Evolutionary conservation across 495 filamentous ascomycete genomes (phyloP).

Genomic region (Immersiella caudata): DNA sequence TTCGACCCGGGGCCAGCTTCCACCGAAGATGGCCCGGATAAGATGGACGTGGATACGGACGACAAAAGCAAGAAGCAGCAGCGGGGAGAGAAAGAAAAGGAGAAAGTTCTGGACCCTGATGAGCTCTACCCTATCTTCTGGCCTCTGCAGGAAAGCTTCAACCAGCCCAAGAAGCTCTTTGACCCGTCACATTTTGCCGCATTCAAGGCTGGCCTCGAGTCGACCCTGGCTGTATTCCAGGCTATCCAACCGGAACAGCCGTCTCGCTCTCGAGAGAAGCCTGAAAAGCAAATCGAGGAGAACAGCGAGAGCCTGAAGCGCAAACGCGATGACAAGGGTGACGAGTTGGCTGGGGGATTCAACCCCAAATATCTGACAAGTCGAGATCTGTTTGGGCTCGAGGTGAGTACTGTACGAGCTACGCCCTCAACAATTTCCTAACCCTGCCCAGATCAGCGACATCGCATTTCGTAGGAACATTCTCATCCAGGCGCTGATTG

Average conservation of each 20-base stretch:
- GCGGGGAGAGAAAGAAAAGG: constrained; percentile 39
- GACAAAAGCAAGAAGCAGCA: constrained; percentile 52
- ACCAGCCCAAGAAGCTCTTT: constrained; percentile 83
- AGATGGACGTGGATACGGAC: constrained; percentile 59
- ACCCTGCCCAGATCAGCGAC: constrained; percentile 71
- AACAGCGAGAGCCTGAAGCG: constrained; percentile 67
- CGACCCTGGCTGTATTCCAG: constrained; percentile 78
- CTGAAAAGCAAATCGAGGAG: constrained; percentile 61
- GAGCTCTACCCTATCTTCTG: constrained; percentile 90
- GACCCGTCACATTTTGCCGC: constrained; percentile 64
- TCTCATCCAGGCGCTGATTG: constrained; percentile 88
- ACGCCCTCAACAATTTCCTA: constrained; percentile 19
- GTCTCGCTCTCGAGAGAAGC: constrained; percentile 33
- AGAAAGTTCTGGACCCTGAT: constrained; percentile 61
- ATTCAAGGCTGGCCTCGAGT: constrained; percentile 79
- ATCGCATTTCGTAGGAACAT: constrained; percentile 92
- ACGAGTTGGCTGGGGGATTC: constrained; percentile 72
- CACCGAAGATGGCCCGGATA: constrained; percentile 60
- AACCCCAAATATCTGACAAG: constrained; percentile 98
- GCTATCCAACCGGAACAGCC: constrained; percentile 70
- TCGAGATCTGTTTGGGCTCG: constrained; percentile 90
- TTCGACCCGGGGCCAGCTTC: constrained; percentile 64
- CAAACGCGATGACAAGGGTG: constrained; percentile 65
- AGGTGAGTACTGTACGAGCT: constrained; percentile 55
- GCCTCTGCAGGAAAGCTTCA: constrained; percentile 88